Evolutionary conservation across 352 stramenopile genomes (phyloP), one percentile per base, ranked within the genome.

Genomic region (Achlya hypogyna): DNA sequence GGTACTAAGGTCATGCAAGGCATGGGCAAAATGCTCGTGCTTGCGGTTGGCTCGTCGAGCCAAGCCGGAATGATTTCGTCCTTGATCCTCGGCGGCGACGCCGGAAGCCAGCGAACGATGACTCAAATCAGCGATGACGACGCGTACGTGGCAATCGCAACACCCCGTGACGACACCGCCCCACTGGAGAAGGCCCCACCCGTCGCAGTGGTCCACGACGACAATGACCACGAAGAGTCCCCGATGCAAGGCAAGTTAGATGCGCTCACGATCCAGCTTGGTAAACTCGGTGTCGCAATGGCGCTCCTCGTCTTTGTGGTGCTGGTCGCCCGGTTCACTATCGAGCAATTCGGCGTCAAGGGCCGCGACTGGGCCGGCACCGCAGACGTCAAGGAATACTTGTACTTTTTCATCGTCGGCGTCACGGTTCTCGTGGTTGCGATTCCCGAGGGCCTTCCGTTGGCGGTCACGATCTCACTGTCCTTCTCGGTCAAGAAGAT

Each of bases 381-480:
- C 65, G 79, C 79, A 40, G 88, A 79, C 69, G 54, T 86, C 45
- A 82, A 74, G 62, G 63, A 84, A 43, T 89, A 89, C 56, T 70
- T 96, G 1, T 65, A 88, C 51, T 92, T 87, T 65, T 94, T 96
- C 72, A 90, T 96, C 42, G 79, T 84, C 8, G 76, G 75, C 9
- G 91, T 96, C 69, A 96, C 88, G 0, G 87, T 95, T 35, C 81
- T 99, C 1, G 97, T 98, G 27, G 97, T 99, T 4, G 96, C 96
- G 22, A 97, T 99, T 40, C 96, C 91, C 0, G 91, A 98, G 75
- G 89, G 91, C 28, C 73, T 97, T 14, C 89, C 91, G 12, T 69
- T 96, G 40, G 91, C 87, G 22, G 88, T 98, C 12, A 95, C 89
- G 22, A 95, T 97, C 53, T 82, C 86, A 3, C 74, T 97, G 18